Percentiles rank a stretch among this genome's conserved stretches.
Evolutionary conservation across 495 filamentous ascomycete genomes (phyloP).

Genomic region (Hypoxylon intermedium): DNA sequence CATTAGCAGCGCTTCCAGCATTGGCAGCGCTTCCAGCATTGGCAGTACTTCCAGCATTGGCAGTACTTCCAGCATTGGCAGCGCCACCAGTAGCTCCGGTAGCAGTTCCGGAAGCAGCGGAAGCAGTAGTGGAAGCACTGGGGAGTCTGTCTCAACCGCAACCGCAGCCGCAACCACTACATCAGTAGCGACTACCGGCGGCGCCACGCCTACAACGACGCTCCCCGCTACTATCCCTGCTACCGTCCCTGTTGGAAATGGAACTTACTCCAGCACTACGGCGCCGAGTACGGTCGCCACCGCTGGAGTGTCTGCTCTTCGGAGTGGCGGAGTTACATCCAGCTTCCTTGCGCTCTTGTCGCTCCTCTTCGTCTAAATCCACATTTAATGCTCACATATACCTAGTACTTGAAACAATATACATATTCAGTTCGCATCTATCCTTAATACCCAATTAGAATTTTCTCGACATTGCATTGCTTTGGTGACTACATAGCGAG

Average conservation of each 20-base stretch:
- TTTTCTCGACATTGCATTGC: conserved; percentile 9
- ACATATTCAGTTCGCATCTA: conserved; percentile 28
- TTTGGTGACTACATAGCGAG: conserved; percentile 4
- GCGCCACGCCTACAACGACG: background rate
- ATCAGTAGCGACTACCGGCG: conserved; percentile 6
- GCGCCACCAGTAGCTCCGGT: background rate
- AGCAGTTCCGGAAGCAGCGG: background rate
- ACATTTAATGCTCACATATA: conserved; percentile 22
- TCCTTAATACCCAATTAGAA: conserved; percentile 24
- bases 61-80: background rate
- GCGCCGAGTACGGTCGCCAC: conserved; percentile 21
- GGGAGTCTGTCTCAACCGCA: conserved; percentile 10
- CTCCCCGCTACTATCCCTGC: conserved; percentile 15
- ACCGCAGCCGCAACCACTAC: background rate
- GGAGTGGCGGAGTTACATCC: conserved; percentile 3
- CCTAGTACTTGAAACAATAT: background rate
- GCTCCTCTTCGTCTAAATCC: conserved; percentile 23
- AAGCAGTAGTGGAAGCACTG: conserved; percentile 6
- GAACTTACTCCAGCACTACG: conserved; percentile 12
- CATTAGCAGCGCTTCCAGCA: background rate
- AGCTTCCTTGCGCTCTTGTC: conserved; percentile 19
- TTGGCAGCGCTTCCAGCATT: background rate
- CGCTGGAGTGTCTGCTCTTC: conserved; percentile 7
- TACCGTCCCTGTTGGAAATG: conserved; percentile 6
- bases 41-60: background rate